Conservation (phyloP, 176 grass and related monocot genomes). For the Aegilops sharonensis region DNA sequence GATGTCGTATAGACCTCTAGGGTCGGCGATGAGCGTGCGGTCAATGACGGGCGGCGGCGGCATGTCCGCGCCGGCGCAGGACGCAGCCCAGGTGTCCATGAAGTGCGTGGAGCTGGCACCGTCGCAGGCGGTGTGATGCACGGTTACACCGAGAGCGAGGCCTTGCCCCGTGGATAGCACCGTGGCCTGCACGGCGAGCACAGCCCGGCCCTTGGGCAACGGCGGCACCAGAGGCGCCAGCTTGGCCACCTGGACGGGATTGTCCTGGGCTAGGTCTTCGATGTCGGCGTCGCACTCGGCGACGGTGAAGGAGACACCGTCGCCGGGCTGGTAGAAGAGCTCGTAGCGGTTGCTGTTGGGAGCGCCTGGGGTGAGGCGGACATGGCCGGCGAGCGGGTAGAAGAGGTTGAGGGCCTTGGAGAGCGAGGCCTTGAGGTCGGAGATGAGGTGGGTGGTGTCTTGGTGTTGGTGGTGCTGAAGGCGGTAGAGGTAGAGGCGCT, state of each 20-base stretch:
- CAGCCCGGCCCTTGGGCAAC: background rate
- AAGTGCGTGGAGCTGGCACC: conserved; percentile 3
- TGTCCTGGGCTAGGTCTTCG: background rate
- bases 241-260: background rate
- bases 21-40: conserved; percentile 33
- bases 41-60: conserved; percentile 18
- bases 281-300: background rate
- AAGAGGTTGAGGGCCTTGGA: background rate
- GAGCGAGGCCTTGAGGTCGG: background rate
- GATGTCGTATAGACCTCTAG: background rate
- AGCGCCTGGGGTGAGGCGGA: background rate
- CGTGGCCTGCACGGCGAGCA: conserved; percentile 24
- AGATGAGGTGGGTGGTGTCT: background rate
- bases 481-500: conserved; percentile 14
- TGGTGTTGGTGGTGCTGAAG: background rate
- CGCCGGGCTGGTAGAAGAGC: background rate
- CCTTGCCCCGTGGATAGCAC: background rate
- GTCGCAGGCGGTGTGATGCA: conserved; percentile 9
- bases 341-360: background rate
- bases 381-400: conserved; percentile 6
- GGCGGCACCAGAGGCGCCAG: background rate
- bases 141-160: background rate
- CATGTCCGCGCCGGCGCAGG: background rate
- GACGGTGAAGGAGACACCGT: background rate
- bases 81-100: background rate